phyloP scores from a whole-genome alignment of 1,139 yeast species.

The Yamadazyma songkhlaensis region DNA sequence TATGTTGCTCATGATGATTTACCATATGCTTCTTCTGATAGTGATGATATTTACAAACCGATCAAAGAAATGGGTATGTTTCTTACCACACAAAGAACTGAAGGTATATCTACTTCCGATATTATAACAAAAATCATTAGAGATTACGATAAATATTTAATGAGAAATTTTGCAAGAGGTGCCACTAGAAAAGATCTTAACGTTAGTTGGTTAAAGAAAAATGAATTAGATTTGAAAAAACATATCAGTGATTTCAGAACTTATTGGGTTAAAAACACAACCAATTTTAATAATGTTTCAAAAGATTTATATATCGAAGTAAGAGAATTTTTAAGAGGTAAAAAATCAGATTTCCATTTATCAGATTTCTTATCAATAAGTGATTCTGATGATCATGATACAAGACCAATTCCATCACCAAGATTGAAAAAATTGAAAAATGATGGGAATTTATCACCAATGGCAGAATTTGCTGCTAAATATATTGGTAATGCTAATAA shows the following conservation, averaged over 20 bases:
- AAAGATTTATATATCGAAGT: slow-evolving; percentile 82
- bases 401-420: neutral
- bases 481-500: slow-evolving; percentile 55
- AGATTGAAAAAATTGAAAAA: neutral
- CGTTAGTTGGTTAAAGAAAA: slow-evolving; percentile 95
- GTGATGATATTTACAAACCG: slow-evolving; percentile 90
- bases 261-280: slow-evolving; percentile 74
- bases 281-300: slow-evolving; percentile 69
- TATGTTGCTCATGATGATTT: slow-evolving; percentile 97
- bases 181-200: slow-evolving; percentile 95
- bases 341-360: slow-evolving; percentile 33
- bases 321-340: slow-evolving; percentile 63
- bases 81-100: slow-evolving; percentile 92
- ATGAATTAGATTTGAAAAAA: slow-evolving; percentile 89
- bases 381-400: slow-evolving; percentile 33
- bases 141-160: slow-evolving; percentile 92
- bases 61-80: slow-evolving; percentile 89
- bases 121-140: slow-evolving; percentile 91
- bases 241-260: slow-evolving; percentile 85
- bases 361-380: slow-evolving; percentile 12
- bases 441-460: slow-evolving; percentile 37
- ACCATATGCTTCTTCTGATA: slow-evolving; percentile 85
- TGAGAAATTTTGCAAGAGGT: slow-evolving; percentile 97
- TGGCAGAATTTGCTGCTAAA: slow-evolving; percentile 59
- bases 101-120: slow-evolving; percentile 93